Conservation (phyloP, 2,329 filamentous ascomycete genomes). For the Scleromitrula shiraiana region DNA sequence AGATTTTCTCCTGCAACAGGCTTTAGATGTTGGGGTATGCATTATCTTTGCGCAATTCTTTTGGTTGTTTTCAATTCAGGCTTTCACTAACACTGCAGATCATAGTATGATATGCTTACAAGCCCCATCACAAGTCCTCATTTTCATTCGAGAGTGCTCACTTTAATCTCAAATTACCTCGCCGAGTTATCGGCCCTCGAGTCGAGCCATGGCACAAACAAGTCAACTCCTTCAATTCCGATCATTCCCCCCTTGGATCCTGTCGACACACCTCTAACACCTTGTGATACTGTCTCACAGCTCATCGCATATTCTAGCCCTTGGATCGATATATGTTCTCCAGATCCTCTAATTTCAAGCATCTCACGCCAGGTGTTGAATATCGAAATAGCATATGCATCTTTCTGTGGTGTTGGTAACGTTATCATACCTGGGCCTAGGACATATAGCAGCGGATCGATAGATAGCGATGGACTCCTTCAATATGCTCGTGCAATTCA, state of each 20-base stretch:
- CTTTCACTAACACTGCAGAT: not conserved
- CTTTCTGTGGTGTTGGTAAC: slow-evolving; percentile 84
- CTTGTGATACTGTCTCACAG: slow-evolving; percentile 60
- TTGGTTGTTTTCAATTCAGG: not conserved
- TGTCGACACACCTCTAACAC: slow-evolving; percentile 68
- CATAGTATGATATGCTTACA: slow-evolving; percentile 70
- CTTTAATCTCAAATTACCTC: slow-evolving; percentile 48
- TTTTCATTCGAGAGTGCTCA: slow-evolving; percentile 62
- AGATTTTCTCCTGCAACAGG: slow-evolving; percentile 55
- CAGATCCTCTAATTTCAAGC: slow-evolving; percentile 73
- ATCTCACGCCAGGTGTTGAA: slow-evolving; percentile 86
- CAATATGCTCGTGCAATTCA: slow-evolving; percentile 81
- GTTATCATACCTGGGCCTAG: slow-evolving; percentile 75
- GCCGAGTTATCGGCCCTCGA: slow-evolving; percentile 37
- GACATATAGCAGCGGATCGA: slow-evolving; percentile 44
- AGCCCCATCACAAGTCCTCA: slow-evolving; percentile 67
- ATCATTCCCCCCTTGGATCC: slow-evolving; percentile 64
- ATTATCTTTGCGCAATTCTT: too few species aligned
- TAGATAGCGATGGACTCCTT: slow-evolving; percentile 45
- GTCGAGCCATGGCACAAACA: slow-evolving; percentile 32
- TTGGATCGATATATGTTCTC: slow-evolving; percentile 85
- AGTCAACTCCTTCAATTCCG: slow-evolving; percentile 44
- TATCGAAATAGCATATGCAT: slow-evolving; percentile 87
- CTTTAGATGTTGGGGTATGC: slow-evolving; percentile 62
- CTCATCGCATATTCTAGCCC: slow-evolving; percentile 74